phyloP scores from a whole-genome alignment of 1,139 yeast genomes.

The Pichia sp. region DNA sequence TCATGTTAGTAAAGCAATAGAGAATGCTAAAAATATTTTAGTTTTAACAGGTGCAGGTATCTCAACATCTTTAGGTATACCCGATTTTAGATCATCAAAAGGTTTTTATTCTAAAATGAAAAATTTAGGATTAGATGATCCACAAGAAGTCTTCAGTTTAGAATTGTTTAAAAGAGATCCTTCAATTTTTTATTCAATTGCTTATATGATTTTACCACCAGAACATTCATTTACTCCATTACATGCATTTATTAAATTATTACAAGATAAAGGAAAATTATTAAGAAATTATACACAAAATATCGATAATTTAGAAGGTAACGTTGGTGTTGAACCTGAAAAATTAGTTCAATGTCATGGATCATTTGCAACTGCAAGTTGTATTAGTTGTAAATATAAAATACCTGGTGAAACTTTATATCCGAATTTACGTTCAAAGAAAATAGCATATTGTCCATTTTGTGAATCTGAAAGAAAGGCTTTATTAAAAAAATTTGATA shows the following conservation, averaged over 20 bases:
- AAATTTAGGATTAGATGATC: slow-evolving; percentile 73
- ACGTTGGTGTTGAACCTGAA: slow-evolving; percentile 68
- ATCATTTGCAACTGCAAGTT: slow-evolving; percentile 86
- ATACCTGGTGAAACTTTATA: slow-evolving; percentile 66
- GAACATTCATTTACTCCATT: slow-evolving; percentile 71
- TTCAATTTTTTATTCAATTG: slow-evolving; percentile 75
- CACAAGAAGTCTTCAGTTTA: slow-evolving; percentile 89
- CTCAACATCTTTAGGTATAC: slow-evolving; percentile 89
- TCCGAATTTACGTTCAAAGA: slow-evolving; percentile 51
- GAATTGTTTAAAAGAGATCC: slow-evolving; percentile 74
- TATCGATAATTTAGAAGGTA: slow-evolving; percentile 83
- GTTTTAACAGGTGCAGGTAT: slow-evolving; percentile 96
- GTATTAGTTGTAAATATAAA: slow-evolving; percentile 68
- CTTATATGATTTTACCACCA: slow-evolving; percentile 83
- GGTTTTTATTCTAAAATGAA: slow-evolving; percentile 77
- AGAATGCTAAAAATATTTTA: slow-evolving; percentile 53
- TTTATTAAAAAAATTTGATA: slow-evolving; percentile 23
- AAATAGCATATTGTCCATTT: slow-evolving; percentile 67
- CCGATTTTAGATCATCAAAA: slow-evolving; percentile 86
- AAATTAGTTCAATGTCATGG: slow-evolving; percentile 93
- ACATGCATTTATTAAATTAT: slow-evolving; percentile 71
- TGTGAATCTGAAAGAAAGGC: slow-evolving; percentile 46
- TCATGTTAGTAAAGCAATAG: slow-evolving; percentile 51
- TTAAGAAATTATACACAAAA: slow-evolving; percentile 91
- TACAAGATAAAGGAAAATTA: slow-evolving; percentile 74